These are phyloP conservation scores for Ogataea kodamae DNA, from an alignment of 805 yeast genomes.

Conservation along the genomic window DNA sequence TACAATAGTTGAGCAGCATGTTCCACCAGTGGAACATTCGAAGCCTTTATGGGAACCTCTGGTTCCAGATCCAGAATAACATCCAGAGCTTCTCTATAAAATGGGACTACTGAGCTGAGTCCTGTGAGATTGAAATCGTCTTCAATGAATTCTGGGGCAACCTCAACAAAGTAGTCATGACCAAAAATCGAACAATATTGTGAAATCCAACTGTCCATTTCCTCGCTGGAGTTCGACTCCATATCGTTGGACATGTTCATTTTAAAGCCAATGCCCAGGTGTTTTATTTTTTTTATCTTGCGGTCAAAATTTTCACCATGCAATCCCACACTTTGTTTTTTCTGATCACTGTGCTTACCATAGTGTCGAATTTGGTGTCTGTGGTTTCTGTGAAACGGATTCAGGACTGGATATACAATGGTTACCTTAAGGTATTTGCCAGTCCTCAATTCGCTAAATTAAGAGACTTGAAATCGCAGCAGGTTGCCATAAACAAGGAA, in stretches of 20 bases:
- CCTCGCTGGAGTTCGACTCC: conserved; percentile 39
- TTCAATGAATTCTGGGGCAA: conserved; percentile 86
- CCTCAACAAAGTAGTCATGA: conserved; percentile 89
- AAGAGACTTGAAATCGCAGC: conserved; percentile 39
- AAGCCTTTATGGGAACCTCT: conserved; percentile 51
- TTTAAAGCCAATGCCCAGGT: conserved; percentile 1
- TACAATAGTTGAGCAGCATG: conserved; percentile 90
- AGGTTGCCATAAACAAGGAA: conserved; percentile 45
- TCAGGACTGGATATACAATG: conserved; percentile 13
- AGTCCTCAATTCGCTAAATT: conserved; percentile 28
- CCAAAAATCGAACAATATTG: conserved; percentile 76
- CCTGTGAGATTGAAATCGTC: conserved; percentile 97
- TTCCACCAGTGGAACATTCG: conserved; percentile 72
- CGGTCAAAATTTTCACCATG: conserved; percentile 17
- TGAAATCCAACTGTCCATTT: conserved; percentile 75
- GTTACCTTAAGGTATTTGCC: conserved; percentile 22
- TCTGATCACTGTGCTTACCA: conserved; percentile 36
- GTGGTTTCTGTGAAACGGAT: conserved; percentile 28
- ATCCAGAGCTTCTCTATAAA: conserved; percentile 87
- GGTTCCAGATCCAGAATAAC: conserved; percentile 84
- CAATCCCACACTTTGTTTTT: conserved; percentile 31
- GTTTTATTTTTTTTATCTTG: conserved; percentile 6
- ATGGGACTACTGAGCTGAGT: conserved; percentile 77
- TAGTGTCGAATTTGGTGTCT: conserved; percentile 39
- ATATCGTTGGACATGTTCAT: conserved; percentile 25